Evolutionary conservation across 2,329 filamentous ascomycete species (phyloP).

Genomic region (Dactylellina drechsleri): DNA sequence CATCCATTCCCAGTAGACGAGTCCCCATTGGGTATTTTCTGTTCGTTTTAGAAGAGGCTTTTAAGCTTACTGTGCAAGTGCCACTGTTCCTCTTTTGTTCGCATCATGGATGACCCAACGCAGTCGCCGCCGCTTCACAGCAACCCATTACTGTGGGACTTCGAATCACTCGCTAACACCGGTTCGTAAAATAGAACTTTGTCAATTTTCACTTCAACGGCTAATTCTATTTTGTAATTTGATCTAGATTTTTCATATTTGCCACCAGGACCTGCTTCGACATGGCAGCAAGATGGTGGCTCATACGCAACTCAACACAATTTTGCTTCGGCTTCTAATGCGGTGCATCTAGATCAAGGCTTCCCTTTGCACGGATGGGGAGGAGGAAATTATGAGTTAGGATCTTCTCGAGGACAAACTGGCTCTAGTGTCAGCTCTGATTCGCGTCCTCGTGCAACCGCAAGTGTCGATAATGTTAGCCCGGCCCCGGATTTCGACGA

Average conservation of each 20-base stretch:
- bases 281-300: slow-evolving; percentile 16
- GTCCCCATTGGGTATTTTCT: not conserved
- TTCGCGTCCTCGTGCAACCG: not conserved
- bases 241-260: slow-evolving; percentile 1
- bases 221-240: slow-evolving; percentile 7
- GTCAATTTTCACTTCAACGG: not conserved
- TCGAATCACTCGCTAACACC: slow-evolving; percentile 2
- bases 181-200: slow-evolving; percentile 21
- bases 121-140: slow-evolving; percentile 12
- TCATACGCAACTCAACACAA: slow-evolving; percentile 5
- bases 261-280: not conserved
- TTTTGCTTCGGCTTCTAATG: slow-evolving; percentile 2
- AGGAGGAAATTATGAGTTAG: slow-evolving; percentile 1
- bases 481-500: slow-evolving; percentile 12
- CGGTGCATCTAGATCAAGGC: not conserved
- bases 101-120: slow-evolving; percentile 26
- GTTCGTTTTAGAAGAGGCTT: not conserved
- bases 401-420: slow-evolving; percentile 1
- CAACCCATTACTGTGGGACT: slow-evolving; percentile 23
- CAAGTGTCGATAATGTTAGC: slow-evolving; percentile 3
- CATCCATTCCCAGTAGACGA: not conserved
- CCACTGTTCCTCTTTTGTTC: slow-evolving; percentile 1
- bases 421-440: not conserved
- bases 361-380: slow-evolving; percentile 9
- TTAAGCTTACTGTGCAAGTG: not conserved